phyloP scores from a whole-genome alignment of 2,329 filamentous ascomycete species.

The Aspergillus costaricaensis region DNA sequence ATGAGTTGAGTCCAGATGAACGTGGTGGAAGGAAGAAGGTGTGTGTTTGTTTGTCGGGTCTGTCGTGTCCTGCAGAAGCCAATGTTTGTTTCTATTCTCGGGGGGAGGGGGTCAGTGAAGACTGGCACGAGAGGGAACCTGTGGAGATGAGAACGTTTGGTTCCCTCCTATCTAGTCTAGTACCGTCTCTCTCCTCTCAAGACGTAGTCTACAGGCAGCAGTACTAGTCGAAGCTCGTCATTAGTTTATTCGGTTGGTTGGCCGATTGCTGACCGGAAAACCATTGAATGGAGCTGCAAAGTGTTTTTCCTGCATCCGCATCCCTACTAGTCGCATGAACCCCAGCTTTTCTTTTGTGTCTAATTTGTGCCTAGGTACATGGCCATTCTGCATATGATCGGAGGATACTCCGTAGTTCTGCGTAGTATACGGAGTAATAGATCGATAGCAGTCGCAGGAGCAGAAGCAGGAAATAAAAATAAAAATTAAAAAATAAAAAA shows the following conservation, averaged over 20 bases:
- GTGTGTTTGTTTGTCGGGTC: neutral
- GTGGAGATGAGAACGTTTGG: neutral
- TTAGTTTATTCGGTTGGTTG: neutral
- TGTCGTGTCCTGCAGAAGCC: too few species aligned
- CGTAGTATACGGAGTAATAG: neutral
- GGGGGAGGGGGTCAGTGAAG: neutral
- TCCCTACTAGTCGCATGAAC: slow-evolving; percentile 3
- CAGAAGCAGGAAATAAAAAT: too few species aligned
- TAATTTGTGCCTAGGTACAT: neutral
- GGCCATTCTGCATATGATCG: neutral
- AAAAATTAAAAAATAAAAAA: too few species aligned
- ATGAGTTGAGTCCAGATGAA: neutral
- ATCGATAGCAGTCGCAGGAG: too few species aligned
- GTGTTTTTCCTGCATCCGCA: neutral
- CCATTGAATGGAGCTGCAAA: neutral
- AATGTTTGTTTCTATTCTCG: neutral
- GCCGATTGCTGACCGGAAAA: neutral
- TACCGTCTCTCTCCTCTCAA: neutral
- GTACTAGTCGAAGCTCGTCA: neutral
- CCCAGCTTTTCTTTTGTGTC: neutral
- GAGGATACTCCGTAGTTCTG: neutral
- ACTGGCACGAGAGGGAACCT: neutral
- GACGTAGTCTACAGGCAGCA: neutral
- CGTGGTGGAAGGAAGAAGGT: neutral
- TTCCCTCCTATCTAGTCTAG: too few species aligned